phyloP scores from a whole-genome alignment of 306 rosid species.

The Vachellia collinsii region DNA sequence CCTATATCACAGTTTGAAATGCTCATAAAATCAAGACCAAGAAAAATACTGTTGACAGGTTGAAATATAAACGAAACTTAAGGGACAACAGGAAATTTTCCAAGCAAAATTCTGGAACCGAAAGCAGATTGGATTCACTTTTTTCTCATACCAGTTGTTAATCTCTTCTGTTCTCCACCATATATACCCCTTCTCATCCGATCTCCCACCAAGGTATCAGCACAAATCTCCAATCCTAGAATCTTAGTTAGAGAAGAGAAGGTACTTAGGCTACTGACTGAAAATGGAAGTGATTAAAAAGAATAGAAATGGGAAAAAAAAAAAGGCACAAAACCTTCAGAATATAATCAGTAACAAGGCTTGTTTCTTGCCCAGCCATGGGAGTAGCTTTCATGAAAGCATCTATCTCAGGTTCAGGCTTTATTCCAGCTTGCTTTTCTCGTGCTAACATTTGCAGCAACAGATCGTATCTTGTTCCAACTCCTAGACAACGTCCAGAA shows the following conservation, averaged over 20 bases:
- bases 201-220: constrained; percentile 83
- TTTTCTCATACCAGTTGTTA: constrained; percentile 72
- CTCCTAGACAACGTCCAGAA: constrained; percentile 71
- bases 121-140: background rate
- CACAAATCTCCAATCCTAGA: constrained; percentile 85
- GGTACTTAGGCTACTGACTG: background rate
- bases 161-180: constrained; percentile 87
- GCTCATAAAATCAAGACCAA: background rate
- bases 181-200: constrained; percentile 95
- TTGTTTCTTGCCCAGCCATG: constrained; percentile 66
- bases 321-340: constrained; percentile 67
- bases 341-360: constrained; percentile 70
- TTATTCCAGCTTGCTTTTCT: constrained; percentile 63
- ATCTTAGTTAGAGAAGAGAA: constrained; percentile 54
- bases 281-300: constrained; percentile 25
- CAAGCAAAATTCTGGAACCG: background rate
- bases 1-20: constrained; percentile 1
- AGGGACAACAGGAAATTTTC: background rate
- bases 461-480: constrained; percentile 73
- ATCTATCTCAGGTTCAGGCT: constrained; percentile 78
- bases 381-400: constrained; percentile 88
- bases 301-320: background rate
- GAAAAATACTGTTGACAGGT: background rate
- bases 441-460: constrained; percentile 57
- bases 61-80: background rate